A percentile compares a stretch with the other conserved stretches of the same genome.
Conservation (phyloP, 1,139 yeast genomes). For the Diutina ranongensis region DNA sequence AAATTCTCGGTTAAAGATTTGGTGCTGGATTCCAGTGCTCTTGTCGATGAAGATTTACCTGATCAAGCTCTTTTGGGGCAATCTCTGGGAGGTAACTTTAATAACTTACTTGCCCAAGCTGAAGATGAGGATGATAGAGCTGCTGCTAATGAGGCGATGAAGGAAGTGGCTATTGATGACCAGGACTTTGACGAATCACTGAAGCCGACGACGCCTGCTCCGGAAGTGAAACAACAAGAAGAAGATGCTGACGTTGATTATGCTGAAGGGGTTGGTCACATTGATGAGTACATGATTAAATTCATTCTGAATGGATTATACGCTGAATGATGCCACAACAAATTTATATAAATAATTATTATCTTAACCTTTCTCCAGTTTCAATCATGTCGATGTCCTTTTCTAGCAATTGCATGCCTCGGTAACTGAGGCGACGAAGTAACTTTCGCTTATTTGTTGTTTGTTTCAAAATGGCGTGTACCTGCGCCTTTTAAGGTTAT, state of each 20-base stretch:
- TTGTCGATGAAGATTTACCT: conserved; percentile 20
- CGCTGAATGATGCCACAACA: not conserved
- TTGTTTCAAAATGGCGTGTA: too few species aligned
- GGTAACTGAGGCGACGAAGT: too few species aligned
- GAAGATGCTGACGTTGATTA: conserved; percentile 38
- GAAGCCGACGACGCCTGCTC: conserved; percentile 23
- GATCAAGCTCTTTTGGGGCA: conserved; percentile 26
- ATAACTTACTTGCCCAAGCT: conserved; percentile 69
- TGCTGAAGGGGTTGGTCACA: conserved; percentile 71
- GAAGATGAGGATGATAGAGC: conserved; percentile 94
- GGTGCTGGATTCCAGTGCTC: conserved; percentile 49
- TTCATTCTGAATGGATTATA: not conserved
- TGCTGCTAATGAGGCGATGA: conserved; percentile 85
- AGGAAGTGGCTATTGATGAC: conserved; percentile 73
- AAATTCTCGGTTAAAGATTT: conserved; percentile 83
- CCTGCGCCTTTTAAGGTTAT: too few species aligned
- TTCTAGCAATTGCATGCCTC: too few species aligned
- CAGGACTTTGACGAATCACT: conserved; percentile 59
- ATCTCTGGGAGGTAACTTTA: conserved; percentile 31
- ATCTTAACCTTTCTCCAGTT: too few species aligned
- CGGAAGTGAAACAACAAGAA: conserved; percentile 12
- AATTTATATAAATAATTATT: too few species aligned
- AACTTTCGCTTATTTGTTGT: too few species aligned
- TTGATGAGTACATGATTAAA: conserved; percentile 88
- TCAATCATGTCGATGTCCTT: too few species aligned